Percentiles rank a stretch among this genome's conserved stretches.
Evolutionary conservation across 2,329 filamentous ascomycete species (phyloP).

Genomic region (Diaporthe destruens): DNA sequence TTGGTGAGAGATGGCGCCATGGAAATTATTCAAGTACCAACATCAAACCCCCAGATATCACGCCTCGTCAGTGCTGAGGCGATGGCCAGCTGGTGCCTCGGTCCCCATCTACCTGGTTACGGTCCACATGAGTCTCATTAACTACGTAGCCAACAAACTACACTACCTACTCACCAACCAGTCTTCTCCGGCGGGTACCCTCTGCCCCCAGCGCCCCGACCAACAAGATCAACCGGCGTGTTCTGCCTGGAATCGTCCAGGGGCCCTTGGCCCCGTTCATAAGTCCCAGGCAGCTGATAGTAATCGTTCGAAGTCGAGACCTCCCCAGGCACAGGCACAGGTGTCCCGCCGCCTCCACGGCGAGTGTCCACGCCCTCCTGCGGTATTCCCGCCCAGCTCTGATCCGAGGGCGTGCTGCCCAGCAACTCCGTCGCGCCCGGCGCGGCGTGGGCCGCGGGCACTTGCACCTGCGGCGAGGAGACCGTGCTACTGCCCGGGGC

Average conservation of each 20-base stretch:
- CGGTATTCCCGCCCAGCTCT: neutral
- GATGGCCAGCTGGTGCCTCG: too few relatives aligned
- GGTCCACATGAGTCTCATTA: too few relatives aligned
- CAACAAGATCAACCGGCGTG: constrained; percentile 33
- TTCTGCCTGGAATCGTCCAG: constrained; percentile 26
- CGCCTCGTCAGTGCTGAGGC: too few relatives aligned
- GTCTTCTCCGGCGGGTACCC: constrained; percentile 9
- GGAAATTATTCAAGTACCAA: too few relatives aligned
- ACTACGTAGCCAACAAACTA: too few relatives aligned
- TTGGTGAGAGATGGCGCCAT: too few relatives aligned
- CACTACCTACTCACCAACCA: neutral
- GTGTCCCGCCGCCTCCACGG: neutral
- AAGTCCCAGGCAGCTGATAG: constrained; percentile 27
- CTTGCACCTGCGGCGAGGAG: neutral
- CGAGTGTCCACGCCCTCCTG: neutral
- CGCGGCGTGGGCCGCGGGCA: neutral
- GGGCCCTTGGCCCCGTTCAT: neutral
- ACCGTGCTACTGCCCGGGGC: neutral
- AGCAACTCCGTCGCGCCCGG: constrained; percentile 13
- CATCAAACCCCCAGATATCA: too few relatives aligned
- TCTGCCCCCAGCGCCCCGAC: neutral
- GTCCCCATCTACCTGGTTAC: too few relatives aligned
- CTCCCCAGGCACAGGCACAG: neutral
- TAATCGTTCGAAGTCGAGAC: constrained; percentile 20
- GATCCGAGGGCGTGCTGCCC: neutral